A percentile compares a stretch with the other conserved stretches of the same genome.
Conservation (phyloP, 306 rosid species). For the Castanospermum australe region DNA sequence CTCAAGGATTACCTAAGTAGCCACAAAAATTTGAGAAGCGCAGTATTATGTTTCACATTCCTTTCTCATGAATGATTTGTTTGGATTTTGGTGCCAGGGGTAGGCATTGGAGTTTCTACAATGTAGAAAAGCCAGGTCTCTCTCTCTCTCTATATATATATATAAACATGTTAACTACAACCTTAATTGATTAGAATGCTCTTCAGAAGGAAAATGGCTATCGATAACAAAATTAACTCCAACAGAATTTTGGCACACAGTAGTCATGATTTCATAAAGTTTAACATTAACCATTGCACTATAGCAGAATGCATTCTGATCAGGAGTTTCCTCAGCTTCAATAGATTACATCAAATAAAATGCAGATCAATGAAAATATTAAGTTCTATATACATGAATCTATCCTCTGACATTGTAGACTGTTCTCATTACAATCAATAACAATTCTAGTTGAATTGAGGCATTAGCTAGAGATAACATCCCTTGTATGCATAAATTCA, state of each 20-base stretch:
- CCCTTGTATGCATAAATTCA: conserved; percentile 6
- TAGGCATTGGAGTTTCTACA: background rate
- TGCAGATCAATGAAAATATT: conserved; percentile 14
- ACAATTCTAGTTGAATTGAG: conserved; percentile 14
- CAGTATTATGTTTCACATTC: conserved; percentile 4
- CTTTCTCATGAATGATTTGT: background rate
- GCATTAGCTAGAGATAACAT: conserved; percentile 10
- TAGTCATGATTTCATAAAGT: background rate
- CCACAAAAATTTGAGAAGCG: background rate
- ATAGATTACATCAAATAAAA: conserved; percentile 8
- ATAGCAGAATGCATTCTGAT: background rate
- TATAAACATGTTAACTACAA: conserved; percentile 13
- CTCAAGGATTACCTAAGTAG: conserved; percentile 74
- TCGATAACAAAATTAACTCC: conserved; percentile 1
- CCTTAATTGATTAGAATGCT: background rate
- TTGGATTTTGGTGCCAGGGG: background rate
- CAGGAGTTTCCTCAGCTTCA: background rate
- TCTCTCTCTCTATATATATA: too few relatives aligned
- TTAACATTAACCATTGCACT: background rate
- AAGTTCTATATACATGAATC: background rate
- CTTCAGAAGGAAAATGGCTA: background rate
- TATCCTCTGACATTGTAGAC: background rate
- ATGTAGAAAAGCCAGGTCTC: background rate
- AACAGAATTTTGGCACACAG: conserved; percentile 11
- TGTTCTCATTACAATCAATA: background rate